A percentile compares a stretch with the other conserved stretches of the same genome.
Conservation (phyloP, 2,329 filamentous ascomycete genomes). For the Epichloe gansuensis region DNA sequence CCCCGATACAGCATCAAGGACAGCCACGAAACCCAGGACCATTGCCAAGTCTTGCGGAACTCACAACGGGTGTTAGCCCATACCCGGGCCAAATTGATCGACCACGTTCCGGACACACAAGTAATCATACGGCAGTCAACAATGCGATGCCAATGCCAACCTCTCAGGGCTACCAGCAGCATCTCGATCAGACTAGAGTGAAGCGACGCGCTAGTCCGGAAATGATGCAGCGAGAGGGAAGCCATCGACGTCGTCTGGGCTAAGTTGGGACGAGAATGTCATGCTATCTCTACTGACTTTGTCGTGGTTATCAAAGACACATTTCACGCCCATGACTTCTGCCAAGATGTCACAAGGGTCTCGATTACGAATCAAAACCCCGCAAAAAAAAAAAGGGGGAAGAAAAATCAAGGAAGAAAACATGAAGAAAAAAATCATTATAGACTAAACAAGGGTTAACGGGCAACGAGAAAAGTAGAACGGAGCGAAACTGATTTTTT, state of each 20-base stretch:
- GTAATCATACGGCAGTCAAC: conserved; percentile 19
- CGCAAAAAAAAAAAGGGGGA: too few relatives aligned
- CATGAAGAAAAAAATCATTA: not conserved
- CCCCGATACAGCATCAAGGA: conserved; percentile 38
- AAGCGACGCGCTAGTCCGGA: conserved; percentile 44
- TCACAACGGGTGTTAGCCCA: conserved; percentile 51
- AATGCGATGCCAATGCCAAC: conserved; percentile 22
- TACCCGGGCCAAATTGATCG: conserved; percentile 39
- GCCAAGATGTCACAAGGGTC: too few relatives aligned
- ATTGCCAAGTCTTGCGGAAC: conserved; percentile 49
- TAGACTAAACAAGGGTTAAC: not conserved
- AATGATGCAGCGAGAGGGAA: conserved; percentile 31
- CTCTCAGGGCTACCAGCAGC: conserved; percentile 22
- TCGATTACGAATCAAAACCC: not conserved
- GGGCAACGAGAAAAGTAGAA: not conserved
- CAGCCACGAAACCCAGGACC: conserved; percentile 29
- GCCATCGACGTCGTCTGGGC: conserved; percentile 26
- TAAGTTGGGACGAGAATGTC: not conserved
- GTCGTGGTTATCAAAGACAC: not conserved
- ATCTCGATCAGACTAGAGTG: conserved; percentile 27
- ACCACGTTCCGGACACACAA: conserved; percentile 17
- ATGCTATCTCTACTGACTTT: not conserved
- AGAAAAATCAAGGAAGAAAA: not conserved
- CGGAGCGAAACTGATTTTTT: not conserved
- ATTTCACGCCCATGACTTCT: not conserved